Conservation (phyloP, 2,329 filamentous ascomycete species). For the Myriosclerotinia curreyana region DNA sequence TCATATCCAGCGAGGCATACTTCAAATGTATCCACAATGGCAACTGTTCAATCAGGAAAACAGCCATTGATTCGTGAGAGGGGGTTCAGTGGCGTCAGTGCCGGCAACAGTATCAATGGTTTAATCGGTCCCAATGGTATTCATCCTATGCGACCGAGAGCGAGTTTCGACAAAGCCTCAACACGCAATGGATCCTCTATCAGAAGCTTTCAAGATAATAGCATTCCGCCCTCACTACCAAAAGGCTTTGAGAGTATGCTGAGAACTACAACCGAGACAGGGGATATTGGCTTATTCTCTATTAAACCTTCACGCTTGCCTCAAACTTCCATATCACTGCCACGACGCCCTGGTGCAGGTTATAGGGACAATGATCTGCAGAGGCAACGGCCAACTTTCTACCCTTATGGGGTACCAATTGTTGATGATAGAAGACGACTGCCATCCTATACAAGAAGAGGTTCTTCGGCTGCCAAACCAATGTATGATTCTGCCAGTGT, state of each 20-base stretch:
- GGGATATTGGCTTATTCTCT: conserved; percentile 61
- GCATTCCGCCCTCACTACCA: conserved; percentile 47
- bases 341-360: conserved; percentile 27
- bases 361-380: conserved; percentile 28
- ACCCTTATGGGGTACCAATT: conserved; percentile 32
- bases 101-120: background rate
- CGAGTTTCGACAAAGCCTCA: conserved; percentile 25
- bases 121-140: conserved; percentile 2
- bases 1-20: conserved; percentile 12
- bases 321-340: conserved; percentile 28
- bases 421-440: conserved; percentile 46
- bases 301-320: conserved; percentile 45
- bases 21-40: conserved; percentile 31
- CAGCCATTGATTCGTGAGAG: conserved; percentile 19
- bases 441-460: conserved; percentile 48
- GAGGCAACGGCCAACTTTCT: conserved; percentile 28
- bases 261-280: conserved; percentile 63
- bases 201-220: conserved; percentile 43
- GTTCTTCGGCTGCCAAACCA: conserved; percentile 54
- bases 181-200: conserved; percentile 39
- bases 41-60: conserved; percentile 24
- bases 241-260: conserved; percentile 62
- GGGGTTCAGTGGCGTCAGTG: conserved; percentile 5
- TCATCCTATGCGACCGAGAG: conserved; percentile 27
- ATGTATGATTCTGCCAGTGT: conserved; percentile 54